Evolutionary conservation across 2,329 filamentous ascomycete species (phyloP).

Genomic region (Pestalotiopsis sp.): DNA sequence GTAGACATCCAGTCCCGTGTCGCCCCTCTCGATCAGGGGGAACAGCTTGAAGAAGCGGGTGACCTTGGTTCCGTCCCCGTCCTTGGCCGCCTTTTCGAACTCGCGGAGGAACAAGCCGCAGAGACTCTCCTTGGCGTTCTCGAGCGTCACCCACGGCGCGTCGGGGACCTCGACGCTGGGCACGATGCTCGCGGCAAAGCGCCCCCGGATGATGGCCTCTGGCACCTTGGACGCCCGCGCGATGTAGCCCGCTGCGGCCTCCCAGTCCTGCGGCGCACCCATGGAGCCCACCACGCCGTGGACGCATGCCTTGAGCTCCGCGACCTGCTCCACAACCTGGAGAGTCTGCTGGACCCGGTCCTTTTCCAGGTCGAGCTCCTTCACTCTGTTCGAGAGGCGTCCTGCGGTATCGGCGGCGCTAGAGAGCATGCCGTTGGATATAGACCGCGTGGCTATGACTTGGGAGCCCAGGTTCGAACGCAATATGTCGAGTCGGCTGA

Average conservation of each 20-base stretch:
- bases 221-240: constrained; percentile 82
- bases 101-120: constrained; percentile 90
- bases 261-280: constrained; percentile 98
- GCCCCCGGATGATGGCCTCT: constrained; percentile 75
- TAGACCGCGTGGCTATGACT: constrained; percentile 77
- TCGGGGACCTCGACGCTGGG: constrained; percentile 96
- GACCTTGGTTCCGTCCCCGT: constrained; percentile 85
- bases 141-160: constrained; percentile 81
- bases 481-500: constrained; percentile 84
- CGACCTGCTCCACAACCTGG: constrained; percentile 91
- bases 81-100: constrained; percentile 88
- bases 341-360: constrained; percentile 87
- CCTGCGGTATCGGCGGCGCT: constrained; percentile 83
- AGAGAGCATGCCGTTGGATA: constrained; percentile 90
- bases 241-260: constrained; percentile 90
- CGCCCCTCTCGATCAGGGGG: constrained; percentile 85
- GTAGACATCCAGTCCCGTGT: constrained; percentile 92
- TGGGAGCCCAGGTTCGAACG: constrained; percentile 88
- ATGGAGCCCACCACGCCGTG: constrained; percentile 93
- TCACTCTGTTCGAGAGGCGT: constrained; percentile 84
- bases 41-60: constrained; percentile 99
- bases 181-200: constrained; percentile 89
- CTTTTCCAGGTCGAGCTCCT: constrained; percentile 87
- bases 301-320: constrained; percentile 95
- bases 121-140: constrained; percentile 84